Conservation (phyloP, 805 yeast genomes). For the Martiniozyma abietophila region DNA sequence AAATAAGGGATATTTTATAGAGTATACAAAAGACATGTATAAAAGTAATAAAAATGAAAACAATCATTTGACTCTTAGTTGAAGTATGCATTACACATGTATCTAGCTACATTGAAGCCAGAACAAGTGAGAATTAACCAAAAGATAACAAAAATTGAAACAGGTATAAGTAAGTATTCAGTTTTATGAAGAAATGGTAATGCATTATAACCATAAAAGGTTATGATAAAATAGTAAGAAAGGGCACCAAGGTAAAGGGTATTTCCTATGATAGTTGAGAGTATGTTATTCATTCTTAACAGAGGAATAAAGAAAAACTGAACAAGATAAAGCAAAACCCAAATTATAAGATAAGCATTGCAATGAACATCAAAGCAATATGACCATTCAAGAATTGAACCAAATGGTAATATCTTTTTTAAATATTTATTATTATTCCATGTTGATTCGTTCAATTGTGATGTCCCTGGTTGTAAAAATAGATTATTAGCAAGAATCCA, state of each 20-base stretch:
- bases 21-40: too few species aligned
- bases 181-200: conserved; percentile 59
- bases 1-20: too few species aligned
- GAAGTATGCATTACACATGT: conserved; percentile 39
- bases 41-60: too few species aligned
- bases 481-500: conserved; percentile 68
- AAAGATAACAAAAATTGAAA: conserved; percentile 46
- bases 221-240: conserved; percentile 66
- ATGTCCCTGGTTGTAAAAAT: conserved; percentile 25
- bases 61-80: conserved; percentile 10
- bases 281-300: conserved; percentile 51
- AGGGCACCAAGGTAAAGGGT: conserved; percentile 65
- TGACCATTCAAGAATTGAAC: conserved; percentile 72
- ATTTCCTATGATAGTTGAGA: conserved; percentile 70
- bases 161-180: conserved; percentile 52
- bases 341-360: conserved; percentile 74
- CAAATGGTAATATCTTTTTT: conserved; percentile 25
- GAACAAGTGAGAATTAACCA: conserved; percentile 52
- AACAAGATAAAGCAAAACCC: conserved; percentile 65
- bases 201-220: conserved; percentile 83
- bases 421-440: conserved; percentile 15
- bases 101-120: conserved; percentile 66
- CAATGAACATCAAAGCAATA: conserved; percentile 93
- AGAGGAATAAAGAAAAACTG: conserved; percentile 73
- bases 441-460: background rate